These are phyloP conservation scores for Colletotrichum orchidophilum DNA, from an alignment of 2,329 filamentous ascomycete genomes.

Conservation along the genomic window DNA sequence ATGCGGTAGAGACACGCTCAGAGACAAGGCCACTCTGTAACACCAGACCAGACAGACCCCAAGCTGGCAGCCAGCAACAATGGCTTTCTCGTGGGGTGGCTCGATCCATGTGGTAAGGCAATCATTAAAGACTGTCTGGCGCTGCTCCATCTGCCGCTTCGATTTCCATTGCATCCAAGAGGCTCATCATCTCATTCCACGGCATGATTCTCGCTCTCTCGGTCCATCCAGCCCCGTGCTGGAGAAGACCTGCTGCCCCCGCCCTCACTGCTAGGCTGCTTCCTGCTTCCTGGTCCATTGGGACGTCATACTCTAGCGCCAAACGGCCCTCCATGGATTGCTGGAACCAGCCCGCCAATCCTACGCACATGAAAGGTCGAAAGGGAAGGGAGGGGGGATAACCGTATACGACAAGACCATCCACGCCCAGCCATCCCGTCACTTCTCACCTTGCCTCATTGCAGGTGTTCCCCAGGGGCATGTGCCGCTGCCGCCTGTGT, in stretches of 20 bases:
- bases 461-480: background rate
- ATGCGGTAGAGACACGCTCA: background rate
- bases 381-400: background rate
- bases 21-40: background rate
- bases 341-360: slow-evolving; percentile 28
- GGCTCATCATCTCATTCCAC: background rate
- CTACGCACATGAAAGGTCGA: slow-evolving; percentile 1
- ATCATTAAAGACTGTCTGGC: background rate
- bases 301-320: slow-evolving; percentile 30
- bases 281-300: background rate
- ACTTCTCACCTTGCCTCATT: slow-evolving; percentile 25
- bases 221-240: background rate
- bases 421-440: slow-evolving; percentile 28
- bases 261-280: background rate
- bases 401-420: background rate
- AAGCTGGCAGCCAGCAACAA: background rate
- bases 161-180: background rate
- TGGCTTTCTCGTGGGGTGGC: background rate
- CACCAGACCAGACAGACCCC: background rate
- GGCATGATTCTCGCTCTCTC: slow-evolving; percentile 15
- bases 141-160: background rate
- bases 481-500: slow-evolving; percentile 3
- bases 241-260: background rate
- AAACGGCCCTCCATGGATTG: slow-evolving; percentile 21
- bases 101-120: background rate